A percentile compares a stretch with the other conserved stretches of the same genome.
Evolutionary conservation across 129 eudicot genomes (phyloP).

Genomic region (Lonicera japonica): DNA sequence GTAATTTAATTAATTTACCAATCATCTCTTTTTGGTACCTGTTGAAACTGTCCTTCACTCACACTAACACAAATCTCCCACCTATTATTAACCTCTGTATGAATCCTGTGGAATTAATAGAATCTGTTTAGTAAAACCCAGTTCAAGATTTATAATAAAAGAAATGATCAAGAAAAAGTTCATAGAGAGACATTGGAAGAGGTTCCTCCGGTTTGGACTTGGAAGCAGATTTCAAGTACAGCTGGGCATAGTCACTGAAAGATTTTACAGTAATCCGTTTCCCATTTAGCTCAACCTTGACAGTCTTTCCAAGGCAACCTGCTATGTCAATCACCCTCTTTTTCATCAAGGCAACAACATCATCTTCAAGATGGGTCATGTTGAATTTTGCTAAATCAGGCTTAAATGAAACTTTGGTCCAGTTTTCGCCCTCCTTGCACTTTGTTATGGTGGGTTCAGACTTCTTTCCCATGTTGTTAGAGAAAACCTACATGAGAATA

Average conservation of each 20-base stretch:
- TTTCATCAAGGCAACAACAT: conserved; percentile 91
- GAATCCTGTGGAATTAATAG: conserved; percentile 29
- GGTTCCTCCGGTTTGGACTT: conserved; percentile 22
- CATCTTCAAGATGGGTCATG: conserved; percentile 73
- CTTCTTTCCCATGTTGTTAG: conserved; percentile 76
- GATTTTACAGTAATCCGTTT: conserved; percentile 60
- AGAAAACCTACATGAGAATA: conserved; percentile 50
- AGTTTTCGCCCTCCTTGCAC: conserved; percentile 80
- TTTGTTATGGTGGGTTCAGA: conserved; percentile 64
- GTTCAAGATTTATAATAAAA: not conserved
- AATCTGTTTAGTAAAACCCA: not conserved
- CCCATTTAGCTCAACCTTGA: conserved; percentile 79
- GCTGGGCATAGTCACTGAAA: conserved; percentile 62
- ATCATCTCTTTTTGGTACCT: conserved; percentile 30
- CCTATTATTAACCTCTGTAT: conserved; percentile 54
- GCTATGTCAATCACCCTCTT: conserved; percentile 89
- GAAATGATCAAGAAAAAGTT: not conserved
- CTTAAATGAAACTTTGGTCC: conserved; percentile 91
- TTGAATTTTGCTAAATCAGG: conserved; percentile 79
- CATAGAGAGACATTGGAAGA: conserved; percentile 30
- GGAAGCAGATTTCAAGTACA: conserved; percentile 41
- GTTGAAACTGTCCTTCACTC: conserved; percentile 93
- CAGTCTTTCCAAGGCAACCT: conserved; percentile 78
- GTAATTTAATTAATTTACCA: not conserved
- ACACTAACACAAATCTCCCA: conserved; percentile 79